Evolutionary conservation across 768 basidiomycete species (phyloP).

Genomic region (Tulasnella sp.): DNA sequence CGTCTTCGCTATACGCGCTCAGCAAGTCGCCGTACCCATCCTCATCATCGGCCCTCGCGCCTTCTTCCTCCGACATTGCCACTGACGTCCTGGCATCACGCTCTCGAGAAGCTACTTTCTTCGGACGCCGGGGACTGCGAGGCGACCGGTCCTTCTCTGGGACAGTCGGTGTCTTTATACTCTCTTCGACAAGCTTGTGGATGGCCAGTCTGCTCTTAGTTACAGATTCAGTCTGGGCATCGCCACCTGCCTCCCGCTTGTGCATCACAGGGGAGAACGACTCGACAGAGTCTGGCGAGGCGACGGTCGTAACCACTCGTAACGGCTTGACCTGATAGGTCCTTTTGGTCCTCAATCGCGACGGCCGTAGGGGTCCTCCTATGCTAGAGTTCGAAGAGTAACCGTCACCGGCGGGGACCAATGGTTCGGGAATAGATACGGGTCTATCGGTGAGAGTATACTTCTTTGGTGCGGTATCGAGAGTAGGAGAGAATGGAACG

Average conservation of each 20-base stretch:
- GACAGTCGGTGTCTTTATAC: constrained; percentile 7
- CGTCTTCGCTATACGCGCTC: constrained; percentile 17
- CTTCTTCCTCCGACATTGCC: constrained; percentile 18
- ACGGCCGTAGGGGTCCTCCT: not conserved
- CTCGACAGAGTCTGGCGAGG: not conserved
- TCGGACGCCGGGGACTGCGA: not conserved
- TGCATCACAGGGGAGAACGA: not conserved
- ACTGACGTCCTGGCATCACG: not conserved
- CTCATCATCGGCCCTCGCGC: constrained; percentile 18
- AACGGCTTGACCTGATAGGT: not conserved
- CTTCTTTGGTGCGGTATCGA: constrained; percentile 4
- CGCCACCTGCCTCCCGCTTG: not conserved
- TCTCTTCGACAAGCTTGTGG: not conserved
- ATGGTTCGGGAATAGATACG: not conserved
- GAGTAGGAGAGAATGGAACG: not conserved
- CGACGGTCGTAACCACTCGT: constrained; percentile 2
- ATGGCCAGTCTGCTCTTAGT: too few relatives aligned
- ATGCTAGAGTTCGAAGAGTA: constrained; percentile 5
- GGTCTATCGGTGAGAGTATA: constrained; percentile 4
- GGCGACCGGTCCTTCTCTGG: not conserved
- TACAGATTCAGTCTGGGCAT: not conserved
- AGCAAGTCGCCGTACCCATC: constrained; percentile 16
- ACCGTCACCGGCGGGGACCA: constrained; percentile 1
- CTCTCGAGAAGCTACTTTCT: constrained; percentile 3
- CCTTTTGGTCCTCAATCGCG: constrained; percentile 6